phyloP scores from a whole-genome alignment of 441 rosid genomes.

The Euphorbia celastroides region DNA sequence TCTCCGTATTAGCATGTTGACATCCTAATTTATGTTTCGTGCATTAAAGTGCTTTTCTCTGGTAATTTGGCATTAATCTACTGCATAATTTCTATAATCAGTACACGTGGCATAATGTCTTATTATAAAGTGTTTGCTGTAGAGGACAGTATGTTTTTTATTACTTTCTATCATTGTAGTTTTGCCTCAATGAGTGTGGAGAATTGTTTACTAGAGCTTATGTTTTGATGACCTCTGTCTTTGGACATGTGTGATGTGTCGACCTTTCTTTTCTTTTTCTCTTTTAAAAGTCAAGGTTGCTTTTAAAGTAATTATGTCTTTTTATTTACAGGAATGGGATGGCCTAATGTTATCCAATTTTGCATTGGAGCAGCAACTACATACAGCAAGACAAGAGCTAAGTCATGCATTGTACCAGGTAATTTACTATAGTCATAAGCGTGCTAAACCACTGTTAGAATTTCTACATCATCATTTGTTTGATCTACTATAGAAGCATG shows the following conservation, averaged over 20 bases:
- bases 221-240: not conserved
- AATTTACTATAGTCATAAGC: slow-evolving; percentile 8
- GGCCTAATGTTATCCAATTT: slow-evolving; percentile 91
- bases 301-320: slow-evolving; percentile 9
- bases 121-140: not conserved
- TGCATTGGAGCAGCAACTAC: slow-evolving; percentile 93
- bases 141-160: too few species aligned
- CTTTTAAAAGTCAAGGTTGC: not conserved
- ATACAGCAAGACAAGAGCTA: slow-evolving; percentile 95
- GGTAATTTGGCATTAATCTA: not conserved
- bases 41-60: not conserved
- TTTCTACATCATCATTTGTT: not conserved
- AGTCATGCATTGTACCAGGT: slow-evolving; percentile 99
- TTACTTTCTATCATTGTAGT: too few species aligned
- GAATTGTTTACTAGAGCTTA: not conserved
- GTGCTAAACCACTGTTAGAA: not conserved
- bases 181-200: not conserved
- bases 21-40: not conserved
- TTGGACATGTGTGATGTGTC: not conserved
- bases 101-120: not conserved
- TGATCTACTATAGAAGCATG: not conserved
- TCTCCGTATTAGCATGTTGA: not conserved
- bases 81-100: not conserved
- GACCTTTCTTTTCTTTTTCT: not conserved
- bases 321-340: slow-evolving; percentile 87